Base-by-base conservation (phyloP, 257 asterid genomes). In the Osmanthus fragrans region DNA sequence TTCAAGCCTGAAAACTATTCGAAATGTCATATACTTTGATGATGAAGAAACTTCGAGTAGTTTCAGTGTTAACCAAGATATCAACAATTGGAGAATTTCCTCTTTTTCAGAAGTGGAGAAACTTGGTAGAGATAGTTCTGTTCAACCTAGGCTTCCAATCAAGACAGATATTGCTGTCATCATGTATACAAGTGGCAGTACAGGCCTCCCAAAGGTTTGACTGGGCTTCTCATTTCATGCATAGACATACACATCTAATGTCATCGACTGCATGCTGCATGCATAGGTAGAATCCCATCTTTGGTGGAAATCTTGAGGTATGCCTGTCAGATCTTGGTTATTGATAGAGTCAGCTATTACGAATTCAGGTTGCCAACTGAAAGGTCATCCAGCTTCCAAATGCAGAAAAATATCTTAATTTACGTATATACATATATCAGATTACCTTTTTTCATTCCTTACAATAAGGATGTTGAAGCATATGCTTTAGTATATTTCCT, bases 101-200 rank as follows among this genome's bases (percentile, higher is more conserved):
- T 87, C 97, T n/a, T 90, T 90, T 60, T 80, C 90, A 5, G 96
- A 90, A 82, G 89, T 92, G 80, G 97, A 94, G 81, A 84, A 88
- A 71, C 90, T 91, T 86, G 98, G 98, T 77, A 87, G 77, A 74
- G 73, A 66, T 84, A 84, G 76, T 80, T 86, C 93, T 76, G 83
- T 85, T 82, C 84, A 69, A 32, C 84, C 98, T 70, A 88, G 82
- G 42, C 73, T 86, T 76, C 98, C 98, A 16, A 83, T 79, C 79
- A 94, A 92, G 85, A 87, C 88, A 80, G 98, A 94, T 82, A 83
- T 85, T 82, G 98, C 97, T 78, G 96, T 94, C 78, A 87, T 94
- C 78, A 94, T 94, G 98, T 94, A 89, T 86, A 92, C 98, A n/a
- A 94, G 97, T 88, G 98, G 98, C 81, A 94, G 98, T 78, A 92